Conservation (phyloP, 305 asterid species). For the Galium porrigens region DNA sequence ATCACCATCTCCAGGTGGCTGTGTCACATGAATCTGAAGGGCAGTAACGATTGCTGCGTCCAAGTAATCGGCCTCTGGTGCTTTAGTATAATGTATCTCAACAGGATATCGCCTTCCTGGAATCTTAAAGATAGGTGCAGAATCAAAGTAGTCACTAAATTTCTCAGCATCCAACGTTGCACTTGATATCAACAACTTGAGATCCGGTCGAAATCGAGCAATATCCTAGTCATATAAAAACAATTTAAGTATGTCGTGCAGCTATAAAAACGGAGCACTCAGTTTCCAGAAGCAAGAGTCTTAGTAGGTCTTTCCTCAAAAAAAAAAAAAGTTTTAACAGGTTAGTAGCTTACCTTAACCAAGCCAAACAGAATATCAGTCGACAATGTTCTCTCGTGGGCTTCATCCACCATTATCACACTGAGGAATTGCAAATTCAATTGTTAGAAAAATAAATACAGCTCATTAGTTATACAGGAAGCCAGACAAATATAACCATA, state of each 20-base stretch:
- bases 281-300: neutral
- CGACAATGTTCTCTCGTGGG: conserved; percentile 83
- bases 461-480: neutral
- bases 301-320: neutral
- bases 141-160: conserved; percentile 83
- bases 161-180: conserved; percentile 91
- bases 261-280: neutral
- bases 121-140: conserved; percentile 82
- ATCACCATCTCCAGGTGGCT: conserved; percentile 92
- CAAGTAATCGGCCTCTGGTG: conserved; percentile 90
- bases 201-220: conserved; percentile 70
- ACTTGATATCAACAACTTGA: conserved; percentile 81
- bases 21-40: conserved; percentile 79
- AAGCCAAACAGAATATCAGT: conserved; percentile 88
- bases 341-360: conserved; percentile 41
- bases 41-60: conserved; percentile 88
- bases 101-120: conserved; percentile 94
- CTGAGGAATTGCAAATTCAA: conserved; percentile 21
- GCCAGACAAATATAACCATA: neutral
- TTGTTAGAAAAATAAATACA: neutral
- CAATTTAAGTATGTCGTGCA: neutral
- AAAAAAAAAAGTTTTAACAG: neutral
- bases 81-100: conserved; percentile 73
- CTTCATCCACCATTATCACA: conserved; percentile 90
- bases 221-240: conserved; percentile 32